A percentile compares a stretch with the other conserved stretches of the same genome.
Conservation (phyloP, 2,329 filamentous ascomycete genomes). For the Coniochaeta pulveracea region DNA sequence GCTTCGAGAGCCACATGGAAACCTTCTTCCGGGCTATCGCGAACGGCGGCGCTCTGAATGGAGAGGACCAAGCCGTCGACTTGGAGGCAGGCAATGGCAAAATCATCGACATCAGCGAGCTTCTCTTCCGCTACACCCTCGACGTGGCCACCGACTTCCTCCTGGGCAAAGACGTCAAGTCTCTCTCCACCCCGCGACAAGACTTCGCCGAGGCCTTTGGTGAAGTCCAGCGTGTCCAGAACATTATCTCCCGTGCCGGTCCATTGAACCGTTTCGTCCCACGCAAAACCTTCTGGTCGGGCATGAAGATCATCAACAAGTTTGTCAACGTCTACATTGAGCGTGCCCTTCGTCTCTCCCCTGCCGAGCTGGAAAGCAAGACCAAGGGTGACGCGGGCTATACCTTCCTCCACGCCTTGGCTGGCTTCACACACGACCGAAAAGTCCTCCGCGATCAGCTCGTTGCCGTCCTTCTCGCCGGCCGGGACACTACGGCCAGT, state of each 20-base stretch:
- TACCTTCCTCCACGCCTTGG: slow-evolving; percentile 80
- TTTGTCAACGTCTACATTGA: slow-evolving; percentile 75
- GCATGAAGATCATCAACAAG: slow-evolving; percentile 57
- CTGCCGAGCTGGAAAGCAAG: slow-evolving; percentile 62
- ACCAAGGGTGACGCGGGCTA: slow-evolving; percentile 61
- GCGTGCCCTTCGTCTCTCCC: slow-evolving; percentile 54
- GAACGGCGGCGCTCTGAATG: slow-evolving; percentile 42
- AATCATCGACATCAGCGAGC: slow-evolving; percentile 58
- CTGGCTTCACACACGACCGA: slow-evolving; percentile 62
- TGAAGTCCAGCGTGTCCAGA: slow-evolving; percentile 66
- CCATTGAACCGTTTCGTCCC: slow-evolving; percentile 54
- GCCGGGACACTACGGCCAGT: slow-evolving; percentile 75
- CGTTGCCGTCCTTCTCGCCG: slow-evolving; percentile 71
- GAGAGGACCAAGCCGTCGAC: slow-evolving; percentile 54
- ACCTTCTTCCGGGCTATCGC: slow-evolving; percentile 59
- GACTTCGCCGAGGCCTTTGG: slow-evolving; percentile 74
- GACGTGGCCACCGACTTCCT: slow-evolving; percentile 83
- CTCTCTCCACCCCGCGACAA: slow-evolving; percentile 44
- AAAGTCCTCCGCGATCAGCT: slow-evolving; percentile 75
- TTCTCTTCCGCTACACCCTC: slow-evolving; percentile 78
- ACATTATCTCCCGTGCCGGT: slow-evolving; percentile 52
- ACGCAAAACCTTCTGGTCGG: slow-evolving; percentile 47
- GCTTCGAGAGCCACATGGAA: slow-evolving; percentile 70
- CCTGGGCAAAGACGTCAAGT: slow-evolving; percentile 63
- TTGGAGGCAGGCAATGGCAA: slow-evolving; percentile 47